Evolutionary conservation across 2,329 filamentous ascomycete genomes (phyloP), one percentile per base, ranked within the genome.

Genomic region (Exophiala dermatitidis): DNA sequence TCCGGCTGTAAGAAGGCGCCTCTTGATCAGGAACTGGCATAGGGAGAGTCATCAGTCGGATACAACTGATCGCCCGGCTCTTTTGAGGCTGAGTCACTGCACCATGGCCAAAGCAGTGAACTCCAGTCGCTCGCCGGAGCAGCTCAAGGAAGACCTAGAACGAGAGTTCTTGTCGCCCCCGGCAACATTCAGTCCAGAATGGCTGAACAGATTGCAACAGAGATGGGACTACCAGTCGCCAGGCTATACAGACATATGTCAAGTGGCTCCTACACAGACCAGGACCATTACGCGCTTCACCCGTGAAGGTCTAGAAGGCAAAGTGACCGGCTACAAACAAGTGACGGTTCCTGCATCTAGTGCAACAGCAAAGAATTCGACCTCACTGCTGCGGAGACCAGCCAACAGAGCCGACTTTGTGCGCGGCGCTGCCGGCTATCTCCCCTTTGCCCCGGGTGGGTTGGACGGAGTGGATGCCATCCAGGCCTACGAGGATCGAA

Each of bases 221-320:
- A 75, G 83, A 67, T 98, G 91, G 93, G 88, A 95, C 59, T 78
- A 83, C 52, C 81, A 88, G 3, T 80, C 83, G 36, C 38, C 53
- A 28, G 85, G 95, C 64, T 86, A 90, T 67, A 80, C 83, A n/a
- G 83, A 89, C 52, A 79, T 97, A 12, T 95, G 95, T 70, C 82
- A 85, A 59, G 79, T 97, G 50, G 89, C 90, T 1, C 88, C 90
- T 2, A 94, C 91, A 0, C 93, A 97, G 71, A 91, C 90, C 10
- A 83, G 93, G 53, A 97, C 90, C n/a, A 85, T 96, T 62, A 95
- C 89, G 30, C 84, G 93, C 31, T 98, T 98, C 69, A 86, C 84
- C 42, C 81, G 93, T 51, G 89, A 95, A 70, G 93, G 93, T 4
- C 78, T 97, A 9, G 90, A 97, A 71, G 93, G 93, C 26, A 81